phyloP scores from a whole-genome alignment of 2,329 filamentous ascomycete genomes.

The Colletotrichum acutatum region DNA sequence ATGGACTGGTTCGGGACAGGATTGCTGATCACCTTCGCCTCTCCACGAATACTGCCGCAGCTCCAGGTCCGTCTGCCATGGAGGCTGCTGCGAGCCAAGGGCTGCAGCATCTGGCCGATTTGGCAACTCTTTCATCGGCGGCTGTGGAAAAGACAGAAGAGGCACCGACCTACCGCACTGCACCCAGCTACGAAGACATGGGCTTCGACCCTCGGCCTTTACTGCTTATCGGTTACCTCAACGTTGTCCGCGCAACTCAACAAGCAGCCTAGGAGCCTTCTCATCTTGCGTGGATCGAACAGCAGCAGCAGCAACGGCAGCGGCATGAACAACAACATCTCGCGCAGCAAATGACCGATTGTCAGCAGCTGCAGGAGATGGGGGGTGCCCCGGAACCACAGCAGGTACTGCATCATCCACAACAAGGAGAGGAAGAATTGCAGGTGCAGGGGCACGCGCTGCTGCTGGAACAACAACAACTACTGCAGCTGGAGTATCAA shows the following conservation, averaged over 20 bases:
- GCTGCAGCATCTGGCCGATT: slow-evolving; percentile 70
- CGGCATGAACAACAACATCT: neutral
- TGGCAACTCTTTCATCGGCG: slow-evolving; percentile 52
- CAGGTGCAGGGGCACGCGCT: neutral
- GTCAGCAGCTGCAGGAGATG: neutral
- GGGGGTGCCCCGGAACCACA: neutral
- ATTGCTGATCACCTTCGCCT: slow-evolving; percentile 56
- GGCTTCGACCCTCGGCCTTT: slow-evolving; percentile 54
- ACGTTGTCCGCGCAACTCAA: slow-evolving; percentile 33
- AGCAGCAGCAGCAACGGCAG: neutral
- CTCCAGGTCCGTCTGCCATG: slow-evolving; percentile 49
- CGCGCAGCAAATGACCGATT: neutral
- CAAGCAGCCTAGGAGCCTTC: slow-evolving; percentile 25
- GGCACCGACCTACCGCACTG: slow-evolving; percentile 32
- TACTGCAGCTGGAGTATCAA: neutral
- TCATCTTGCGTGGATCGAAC: neutral
- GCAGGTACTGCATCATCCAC: neutral
- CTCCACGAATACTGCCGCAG: slow-evolving; percentile 37
- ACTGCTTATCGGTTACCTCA: slow-evolving; percentile 52
- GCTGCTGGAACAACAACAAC: neutral
- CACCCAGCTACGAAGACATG: slow-evolving; percentile 52
- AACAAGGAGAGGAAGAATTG: neutral
- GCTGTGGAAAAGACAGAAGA: slow-evolving; percentile 40
- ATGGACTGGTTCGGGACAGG: slow-evolving; percentile 61
- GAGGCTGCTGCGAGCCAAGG: slow-evolving; percentile 60